Conservation (phyloP, 1,284 basidiomycete species). For the Cryptococcus amylolentus region DNA sequence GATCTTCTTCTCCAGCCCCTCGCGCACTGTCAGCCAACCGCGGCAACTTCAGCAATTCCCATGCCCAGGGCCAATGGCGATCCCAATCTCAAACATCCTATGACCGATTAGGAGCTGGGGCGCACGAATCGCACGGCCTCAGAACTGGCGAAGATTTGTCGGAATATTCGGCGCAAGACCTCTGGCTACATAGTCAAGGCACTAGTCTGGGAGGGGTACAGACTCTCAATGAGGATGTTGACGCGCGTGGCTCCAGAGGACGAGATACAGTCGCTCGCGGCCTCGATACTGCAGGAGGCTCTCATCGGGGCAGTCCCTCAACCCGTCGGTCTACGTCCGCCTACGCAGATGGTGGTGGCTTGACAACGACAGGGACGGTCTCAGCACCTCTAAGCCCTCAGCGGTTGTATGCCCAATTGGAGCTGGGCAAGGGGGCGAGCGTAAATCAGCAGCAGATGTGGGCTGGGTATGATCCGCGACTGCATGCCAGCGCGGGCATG, state of each 20-base stretch:
- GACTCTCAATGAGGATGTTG: slow-evolving; percentile 30
- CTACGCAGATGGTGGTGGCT: slow-evolving; percentile 27
- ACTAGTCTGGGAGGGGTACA: slow-evolving; percentile 37
- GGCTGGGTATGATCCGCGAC: slow-evolving; percentile 28
- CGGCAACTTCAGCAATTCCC: slow-evolving; percentile 24
- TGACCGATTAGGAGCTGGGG: slow-evolving; percentile 28
- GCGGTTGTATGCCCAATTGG: slow-evolving; percentile 44
- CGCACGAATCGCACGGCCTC: slow-evolving; percentile 20
- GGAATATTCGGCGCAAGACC: slow-evolving; percentile 41
- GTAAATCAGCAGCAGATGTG: slow-evolving; percentile 19
- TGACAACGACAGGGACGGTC: slow-evolving; percentile 36
- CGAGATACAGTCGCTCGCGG: slow-evolving; percentile 30
- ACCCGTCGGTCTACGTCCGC: slow-evolving; percentile 23
- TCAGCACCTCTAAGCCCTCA: slow-evolving; percentile 48
- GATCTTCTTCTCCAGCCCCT: slow-evolving; percentile 49
- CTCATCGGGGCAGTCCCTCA: slow-evolving; percentile 13
- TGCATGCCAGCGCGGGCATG: slow-evolving; percentile 24
- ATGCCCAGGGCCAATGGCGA: slow-evolving; percentile 29
- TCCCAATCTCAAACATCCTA: slow-evolving; percentile 41
- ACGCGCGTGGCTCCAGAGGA: slow-evolving; percentile 17
- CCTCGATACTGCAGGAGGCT: slow-evolving; percentile 28
- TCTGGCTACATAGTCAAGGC: slow-evolving; percentile 46
- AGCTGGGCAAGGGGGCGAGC: slow-evolving; percentile 33
- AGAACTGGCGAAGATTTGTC: slow-evolving; percentile 21
- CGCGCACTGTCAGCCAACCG: slow-evolving; percentile 37